Conservation (phyloP, 1,139 yeast genomes). For the Scheffersomyces titani region DNA sequence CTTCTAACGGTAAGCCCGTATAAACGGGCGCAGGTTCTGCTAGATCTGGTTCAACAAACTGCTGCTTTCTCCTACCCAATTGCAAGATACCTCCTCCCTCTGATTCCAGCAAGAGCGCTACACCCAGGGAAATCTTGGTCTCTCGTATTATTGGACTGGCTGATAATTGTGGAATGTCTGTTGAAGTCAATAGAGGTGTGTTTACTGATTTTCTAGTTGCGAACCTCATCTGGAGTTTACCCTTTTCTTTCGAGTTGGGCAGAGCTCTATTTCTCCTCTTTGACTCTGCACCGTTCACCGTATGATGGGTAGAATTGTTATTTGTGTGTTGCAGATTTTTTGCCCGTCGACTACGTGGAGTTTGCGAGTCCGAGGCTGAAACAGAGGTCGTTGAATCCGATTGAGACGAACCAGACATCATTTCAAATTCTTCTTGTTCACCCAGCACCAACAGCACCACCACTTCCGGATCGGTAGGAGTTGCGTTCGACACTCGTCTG, state of each 20-base stretch:
- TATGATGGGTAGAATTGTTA: neutral
- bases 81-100: constrained; percentile 8
- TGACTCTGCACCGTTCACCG: neutral
- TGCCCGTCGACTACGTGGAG: neutral
- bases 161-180: neutral
- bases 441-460: neutral
- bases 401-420: neutral
- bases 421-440: neutral
- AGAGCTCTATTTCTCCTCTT: neutral
- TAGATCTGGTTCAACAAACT: constrained; percentile 59
- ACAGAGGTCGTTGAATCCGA: neutral
- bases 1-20: constrained; percentile 69
- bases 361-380: neutral
- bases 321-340: neutral
- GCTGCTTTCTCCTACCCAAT: constrained; percentile 11
- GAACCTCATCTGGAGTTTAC: neutral
- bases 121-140: neutral
- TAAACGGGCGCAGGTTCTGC: constrained; percentile 53
- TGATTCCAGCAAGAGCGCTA: neutral
- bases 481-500: neutral
- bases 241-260: neutral
- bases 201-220: neutral
- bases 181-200: neutral
- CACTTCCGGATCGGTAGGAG: neutral
- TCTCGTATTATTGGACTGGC: constrained; percentile 1